Conservation (phyloP, 2,329 filamentous ascomycete species). For the Raffaelea albimanens region DNA sequence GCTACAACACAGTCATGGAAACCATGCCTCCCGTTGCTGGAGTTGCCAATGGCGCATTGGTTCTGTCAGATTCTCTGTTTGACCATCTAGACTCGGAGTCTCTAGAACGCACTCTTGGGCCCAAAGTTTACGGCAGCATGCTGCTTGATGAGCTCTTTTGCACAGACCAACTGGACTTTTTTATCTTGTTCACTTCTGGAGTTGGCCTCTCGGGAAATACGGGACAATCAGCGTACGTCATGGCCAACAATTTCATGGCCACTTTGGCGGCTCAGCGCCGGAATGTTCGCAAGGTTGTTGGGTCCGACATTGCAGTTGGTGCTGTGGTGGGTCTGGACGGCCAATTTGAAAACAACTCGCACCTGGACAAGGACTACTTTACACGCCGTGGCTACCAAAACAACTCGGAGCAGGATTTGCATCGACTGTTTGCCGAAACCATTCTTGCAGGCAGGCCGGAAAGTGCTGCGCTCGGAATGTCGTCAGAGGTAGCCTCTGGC, state of each 20-base stretch:
- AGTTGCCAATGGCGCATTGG: slow-evolving; percentile 27
- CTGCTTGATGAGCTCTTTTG: slow-evolving; percentile 21
- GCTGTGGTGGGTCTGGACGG: not conserved
- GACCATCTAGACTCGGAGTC: slow-evolving; percentile 13
- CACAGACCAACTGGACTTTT: slow-evolving; percentile 24
- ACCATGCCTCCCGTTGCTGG: slow-evolving; percentile 23
- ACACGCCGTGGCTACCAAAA: not conserved
- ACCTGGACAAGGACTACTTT: not conserved
- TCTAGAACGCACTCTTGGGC: slow-evolving; percentile 14
- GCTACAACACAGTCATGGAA: slow-evolving; percentile 8
- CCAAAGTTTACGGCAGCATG: slow-evolving; percentile 23
- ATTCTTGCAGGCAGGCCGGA: not conserved
- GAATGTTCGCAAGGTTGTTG: slow-evolving; percentile 20
- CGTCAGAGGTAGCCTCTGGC: not conserved
- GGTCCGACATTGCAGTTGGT: slow-evolving; percentile 16
- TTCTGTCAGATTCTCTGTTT: slow-evolving; percentile 21
- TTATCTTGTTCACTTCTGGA: slow-evolving; percentile 22
- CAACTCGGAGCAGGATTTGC: not conserved
- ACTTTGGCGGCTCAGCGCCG: slow-evolving; percentile 21
- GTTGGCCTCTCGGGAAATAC: slow-evolving; percentile 12
- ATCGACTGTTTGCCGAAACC: not conserved
- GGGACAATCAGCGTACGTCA: slow-evolving; percentile 31
- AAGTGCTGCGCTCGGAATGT: not conserved
- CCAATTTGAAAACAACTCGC: not conserved
- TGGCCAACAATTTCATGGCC: slow-evolving; percentile 29